Percentiles rank a stretch among this genome's conserved stretches.
Conservation (phyloP, 2,329 filamentous ascomycete genomes). For the Phymatotrichopsis omnivora region DNA sequence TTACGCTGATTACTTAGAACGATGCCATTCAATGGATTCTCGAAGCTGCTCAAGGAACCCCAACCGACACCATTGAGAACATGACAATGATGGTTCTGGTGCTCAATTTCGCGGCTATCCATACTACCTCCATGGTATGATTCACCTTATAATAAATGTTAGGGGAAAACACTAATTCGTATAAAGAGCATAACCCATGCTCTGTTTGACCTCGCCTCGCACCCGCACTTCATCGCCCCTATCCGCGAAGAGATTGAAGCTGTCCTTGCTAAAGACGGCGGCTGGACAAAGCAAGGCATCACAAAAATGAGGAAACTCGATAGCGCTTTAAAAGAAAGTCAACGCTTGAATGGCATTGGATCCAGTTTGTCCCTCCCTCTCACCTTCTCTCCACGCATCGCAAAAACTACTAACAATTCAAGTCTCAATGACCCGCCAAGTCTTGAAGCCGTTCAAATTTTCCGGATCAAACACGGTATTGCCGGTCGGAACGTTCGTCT, state of each 20-base stretch:
- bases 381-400: neutral
- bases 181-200: slow-evolving; percentile 35
- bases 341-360: slow-evolving; percentile 37
- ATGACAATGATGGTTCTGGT: slow-evolving; percentile 20
- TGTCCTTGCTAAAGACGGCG: slow-evolving; percentile 28
- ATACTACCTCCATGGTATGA: slow-evolving; percentile 26
- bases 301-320: slow-evolving; percentile 37
- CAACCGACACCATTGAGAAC: slow-evolving; percentile 7
- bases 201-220: slow-evolving; percentile 36
- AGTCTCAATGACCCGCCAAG: slow-evolving; percentile 18
- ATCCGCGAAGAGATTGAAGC: slow-evolving; percentile 36
- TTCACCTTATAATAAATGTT: too few relatives aligned
- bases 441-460: slow-evolving; percentile 17
- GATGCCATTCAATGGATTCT: slow-evolving; percentile 26
- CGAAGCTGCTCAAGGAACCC: slow-evolving; percentile 17
- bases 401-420: slow-evolving; percentile 2
- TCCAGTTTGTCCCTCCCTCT: slow-evolving; percentile 17
- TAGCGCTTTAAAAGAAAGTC: slow-evolving; percentile 39
- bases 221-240: slow-evolving; percentile 28
- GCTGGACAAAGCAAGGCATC: slow-evolving; percentile 36
- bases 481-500: slow-evolving; percentile 24
- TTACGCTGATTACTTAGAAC: slow-evolving; percentile 15
- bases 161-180: too few relatives aligned
- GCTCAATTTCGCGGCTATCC: slow-evolving; percentile 25
- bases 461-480: slow-evolving; percentile 22